Conservation (phyloP, 306 rosid genomes). For the Quercus berberidifolia region DNA sequence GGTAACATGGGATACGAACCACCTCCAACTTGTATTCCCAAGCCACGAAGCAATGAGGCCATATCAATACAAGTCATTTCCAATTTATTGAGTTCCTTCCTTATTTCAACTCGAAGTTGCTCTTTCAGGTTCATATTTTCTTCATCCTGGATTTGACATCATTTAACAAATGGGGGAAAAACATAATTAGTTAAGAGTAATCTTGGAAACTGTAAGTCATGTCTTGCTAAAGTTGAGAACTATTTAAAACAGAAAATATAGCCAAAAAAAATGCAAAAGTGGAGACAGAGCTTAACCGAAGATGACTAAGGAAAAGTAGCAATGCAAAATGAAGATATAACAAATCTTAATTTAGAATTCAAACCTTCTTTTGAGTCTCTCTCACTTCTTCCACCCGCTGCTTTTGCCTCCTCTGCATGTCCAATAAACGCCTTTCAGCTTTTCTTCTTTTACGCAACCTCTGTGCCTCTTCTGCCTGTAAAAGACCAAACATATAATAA, state of each 20-base stretch:
- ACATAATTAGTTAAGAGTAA: not conserved
- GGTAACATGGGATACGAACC: constrained; percentile 37
- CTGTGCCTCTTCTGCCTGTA: constrained; percentile 84
- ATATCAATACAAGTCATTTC: constrained; percentile 61
- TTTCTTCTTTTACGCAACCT: constrained; percentile 77
- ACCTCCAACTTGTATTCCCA: constrained; percentile 74
- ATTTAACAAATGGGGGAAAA: constrained; percentile 13
- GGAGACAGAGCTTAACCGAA: not conserved
- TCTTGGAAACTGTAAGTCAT: not conserved
- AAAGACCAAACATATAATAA: not conserved
- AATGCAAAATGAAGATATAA: not conserved
- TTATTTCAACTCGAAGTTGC: constrained; percentile 64
- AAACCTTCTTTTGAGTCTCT: constrained; percentile 90
- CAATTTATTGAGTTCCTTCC: constrained; percentile 54
- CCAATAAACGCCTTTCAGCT: constrained; percentile 68
- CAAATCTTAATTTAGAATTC: constrained; percentile 8
- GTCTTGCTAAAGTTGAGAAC: constrained; percentile 4
- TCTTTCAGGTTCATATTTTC: constrained; percentile 79
- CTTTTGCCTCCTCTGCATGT: constrained; percentile 80
- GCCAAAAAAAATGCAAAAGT: not conserved
- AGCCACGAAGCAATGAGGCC: constrained; percentile 79
- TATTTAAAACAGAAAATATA: constrained; percentile 3
- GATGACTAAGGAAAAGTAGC: constrained; percentile 5
- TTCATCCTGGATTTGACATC: constrained; percentile 61
- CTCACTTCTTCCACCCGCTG: constrained; percentile 93